phyloP scores from a whole-genome alignment of 2,329 filamentous ascomycete species.

The Sclerotinia subarctica region DNA sequence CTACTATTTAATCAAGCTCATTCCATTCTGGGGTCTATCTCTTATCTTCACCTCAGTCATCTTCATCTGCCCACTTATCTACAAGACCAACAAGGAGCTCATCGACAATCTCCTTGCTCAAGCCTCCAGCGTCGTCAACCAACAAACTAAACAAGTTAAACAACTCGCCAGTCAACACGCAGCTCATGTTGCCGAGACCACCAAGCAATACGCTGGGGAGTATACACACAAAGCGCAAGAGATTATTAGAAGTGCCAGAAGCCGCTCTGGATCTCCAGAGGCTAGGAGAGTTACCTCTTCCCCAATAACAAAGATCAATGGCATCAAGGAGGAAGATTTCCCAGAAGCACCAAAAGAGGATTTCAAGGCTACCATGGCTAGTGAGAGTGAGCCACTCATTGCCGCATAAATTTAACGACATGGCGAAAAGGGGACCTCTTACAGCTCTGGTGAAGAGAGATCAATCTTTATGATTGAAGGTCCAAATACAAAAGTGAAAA shows the following conservation, averaged over 20 bases:
- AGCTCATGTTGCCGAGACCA: conserved; percentile 57
- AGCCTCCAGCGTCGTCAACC: conserved; percentile 55
- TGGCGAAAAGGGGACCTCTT: neutral
- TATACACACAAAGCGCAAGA: conserved; percentile 66
- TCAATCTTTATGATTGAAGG: conserved; percentile 7
- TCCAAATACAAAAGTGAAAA: neutral
- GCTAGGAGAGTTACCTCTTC: conserved; percentile 26
- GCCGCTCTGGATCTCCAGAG: conserved; percentile 34
- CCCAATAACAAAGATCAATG: conserved; percentile 20
- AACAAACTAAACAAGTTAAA: conserved; percentile 62
- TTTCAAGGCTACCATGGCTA: conserved; percentile 32
- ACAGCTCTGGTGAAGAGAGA: conserved; percentile 12
- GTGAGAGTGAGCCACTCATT: conserved; percentile 33
- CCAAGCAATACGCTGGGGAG: conserved; percentile 66
- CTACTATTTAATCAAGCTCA: conserved; percentile 66
- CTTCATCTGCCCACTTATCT: conserved; percentile 63
- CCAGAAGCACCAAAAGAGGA: conserved; percentile 37
- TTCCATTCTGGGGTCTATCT: conserved; percentile 67
- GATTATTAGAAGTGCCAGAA: conserved; percentile 48
- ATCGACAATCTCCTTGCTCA: conserved; percentile 62
- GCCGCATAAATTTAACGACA: conserved; percentile 26
- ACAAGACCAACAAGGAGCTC: conserved; percentile 65
- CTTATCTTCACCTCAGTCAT: conserved; percentile 56
- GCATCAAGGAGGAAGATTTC: conserved; percentile 35
- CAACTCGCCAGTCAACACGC: conserved; percentile 62